A percentile compares a stretch with the other conserved stretches of the same genome.
Evolutionary conservation across 2,329 filamentous ascomycete genomes (phyloP).

Genomic region (Plenodomus tracheiphilus): DNA sequence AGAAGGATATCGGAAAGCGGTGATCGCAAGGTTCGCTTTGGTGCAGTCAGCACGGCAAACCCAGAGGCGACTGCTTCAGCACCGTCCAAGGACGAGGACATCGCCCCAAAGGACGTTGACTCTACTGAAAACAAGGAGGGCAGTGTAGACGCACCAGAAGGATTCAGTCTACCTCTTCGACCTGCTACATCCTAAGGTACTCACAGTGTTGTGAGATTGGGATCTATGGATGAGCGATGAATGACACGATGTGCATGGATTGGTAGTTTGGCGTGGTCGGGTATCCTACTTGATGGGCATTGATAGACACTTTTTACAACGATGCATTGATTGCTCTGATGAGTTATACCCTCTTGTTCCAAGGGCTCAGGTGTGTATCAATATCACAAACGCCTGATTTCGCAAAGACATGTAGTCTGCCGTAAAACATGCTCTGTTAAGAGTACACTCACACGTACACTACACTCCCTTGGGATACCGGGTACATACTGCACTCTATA

Average conservation of each 20-base stretch:
- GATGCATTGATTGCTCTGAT: not conserved
- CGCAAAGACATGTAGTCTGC: too few relatives aligned
- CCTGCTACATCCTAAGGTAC: not conserved
- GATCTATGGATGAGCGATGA: not conserved
- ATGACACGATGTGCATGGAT: not conserved
- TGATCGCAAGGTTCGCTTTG: constrained; percentile 51
- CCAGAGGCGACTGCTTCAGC: constrained; percentile 1
- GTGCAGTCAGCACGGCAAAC: constrained; percentile 11
- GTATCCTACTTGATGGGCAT: not conserved
- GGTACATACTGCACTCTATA: too few relatives aligned
- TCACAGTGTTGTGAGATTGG: not conserved
- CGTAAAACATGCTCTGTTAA: too few relatives aligned
- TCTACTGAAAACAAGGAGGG: not conserved
- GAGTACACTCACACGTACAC: too few relatives aligned
- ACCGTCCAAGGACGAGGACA: not conserved
- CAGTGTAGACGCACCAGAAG: not conserved
- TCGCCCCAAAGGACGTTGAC: not conserved
- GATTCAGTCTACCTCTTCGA: not conserved
- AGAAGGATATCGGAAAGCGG: constrained; percentile 59
- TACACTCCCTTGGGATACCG: too few relatives aligned
- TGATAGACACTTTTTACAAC: not conserved
- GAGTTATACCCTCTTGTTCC: not conserved
- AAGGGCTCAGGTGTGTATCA: too few relatives aligned
- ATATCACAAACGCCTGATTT: too few relatives aligned
- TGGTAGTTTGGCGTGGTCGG: not conserved